Percentiles rank a stretch among this genome's conserved stretches.
phyloP scores from a whole-genome alignment of 495 filamentous ascomycete species.

The Sporormia fimetaria region DNA sequence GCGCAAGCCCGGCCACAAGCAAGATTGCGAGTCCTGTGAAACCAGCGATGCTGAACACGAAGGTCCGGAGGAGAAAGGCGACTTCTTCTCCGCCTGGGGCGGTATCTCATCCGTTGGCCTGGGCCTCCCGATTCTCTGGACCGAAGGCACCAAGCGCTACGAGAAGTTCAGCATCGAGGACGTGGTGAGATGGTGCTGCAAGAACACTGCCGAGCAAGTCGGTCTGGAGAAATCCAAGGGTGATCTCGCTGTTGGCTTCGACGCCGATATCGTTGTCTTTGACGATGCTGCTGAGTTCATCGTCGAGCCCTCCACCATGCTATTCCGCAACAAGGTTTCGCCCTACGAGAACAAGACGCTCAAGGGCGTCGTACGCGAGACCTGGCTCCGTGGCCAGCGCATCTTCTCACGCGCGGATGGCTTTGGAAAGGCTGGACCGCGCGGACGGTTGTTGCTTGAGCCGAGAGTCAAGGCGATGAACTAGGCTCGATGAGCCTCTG shows the following conservation, averaged over 20 bases:
- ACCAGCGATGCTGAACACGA: constrained; percentile 30
- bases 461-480: constrained; percentile 34
- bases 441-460: constrained; percentile 52
- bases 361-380: constrained; percentile 73
- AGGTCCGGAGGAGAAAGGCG: constrained; percentile 42
- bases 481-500: background rate
- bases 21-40: constrained; percentile 17
- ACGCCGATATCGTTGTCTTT: constrained; percentile 88
- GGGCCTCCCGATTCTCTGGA: constrained; percentile 84
- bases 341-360: constrained; percentile 82
- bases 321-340: constrained; percentile 89
- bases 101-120: constrained; percentile 91
- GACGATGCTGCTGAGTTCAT: constrained; percentile 72
- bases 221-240: constrained; percentile 77
- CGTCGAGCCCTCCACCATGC: constrained; percentile 48
- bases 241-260: constrained; percentile 68
- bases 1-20: constrained; percentile 6
- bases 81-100: constrained; percentile 95
- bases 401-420: constrained; percentile 56
- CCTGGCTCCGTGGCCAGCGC: constrained; percentile 72
- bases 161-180: constrained; percentile 48
- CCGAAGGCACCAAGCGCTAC: constrained; percentile 51
- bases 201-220: constrained; percentile 84
- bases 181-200: constrained; percentile 71
- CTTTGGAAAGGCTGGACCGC: constrained; percentile 49